phyloP scores from a whole-genome alignment of 192 early-diverging fungal genomes.

The Geranomyces variabilis region DNA sequence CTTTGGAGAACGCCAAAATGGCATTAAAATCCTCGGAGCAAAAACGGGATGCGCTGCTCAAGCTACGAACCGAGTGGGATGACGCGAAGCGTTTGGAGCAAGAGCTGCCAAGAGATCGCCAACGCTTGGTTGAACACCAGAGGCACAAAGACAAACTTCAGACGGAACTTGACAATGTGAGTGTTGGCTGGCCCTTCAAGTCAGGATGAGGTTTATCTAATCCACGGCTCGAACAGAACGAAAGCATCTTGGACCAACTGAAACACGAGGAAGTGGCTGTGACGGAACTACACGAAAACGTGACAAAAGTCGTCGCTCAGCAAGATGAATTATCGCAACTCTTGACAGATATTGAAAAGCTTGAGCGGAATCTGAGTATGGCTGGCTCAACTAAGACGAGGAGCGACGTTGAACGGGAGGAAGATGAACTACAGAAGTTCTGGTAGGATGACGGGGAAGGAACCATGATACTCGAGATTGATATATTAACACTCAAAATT shows the following conservation, averaged over 20 bases:
- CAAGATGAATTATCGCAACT: conserved; percentile 47
- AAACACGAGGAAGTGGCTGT: conserved; percentile 35
- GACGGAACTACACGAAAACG: conserved; percentile 38
- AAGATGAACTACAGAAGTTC: conserved; percentile 44
- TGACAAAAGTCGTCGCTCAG: conserved; percentile 41
- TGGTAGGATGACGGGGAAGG: conserved; percentile 41
- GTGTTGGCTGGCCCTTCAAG: not conserved
- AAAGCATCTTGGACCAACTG: conserved; percentile 10
- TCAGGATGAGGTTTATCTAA: not conserved
- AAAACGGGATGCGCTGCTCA: conserved; percentile 35
- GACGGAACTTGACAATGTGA: conserved; percentile 33
- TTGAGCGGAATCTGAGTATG: conserved; percentile 52
- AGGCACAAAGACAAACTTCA: conserved; percentile 10
- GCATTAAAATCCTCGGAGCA: conserved; percentile 50
- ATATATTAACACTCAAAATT: no score
- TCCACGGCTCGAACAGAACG: not conserved
- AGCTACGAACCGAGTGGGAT: conserved; percentile 48
- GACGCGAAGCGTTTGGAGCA: conserved; percentile 48
- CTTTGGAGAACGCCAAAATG: conserved; percentile 16
- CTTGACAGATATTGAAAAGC: conserved; percentile 47
- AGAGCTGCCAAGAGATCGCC: conserved; percentile 51
- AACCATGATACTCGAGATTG: no score
- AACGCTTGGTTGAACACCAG: conserved; percentile 15
- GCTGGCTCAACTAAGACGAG: conserved; percentile 68
- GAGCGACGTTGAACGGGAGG: conserved; percentile 69